phyloP scores from a whole-genome alignment of 352 stramenopile genomes.

The Globisporangium parvum region DNA sequence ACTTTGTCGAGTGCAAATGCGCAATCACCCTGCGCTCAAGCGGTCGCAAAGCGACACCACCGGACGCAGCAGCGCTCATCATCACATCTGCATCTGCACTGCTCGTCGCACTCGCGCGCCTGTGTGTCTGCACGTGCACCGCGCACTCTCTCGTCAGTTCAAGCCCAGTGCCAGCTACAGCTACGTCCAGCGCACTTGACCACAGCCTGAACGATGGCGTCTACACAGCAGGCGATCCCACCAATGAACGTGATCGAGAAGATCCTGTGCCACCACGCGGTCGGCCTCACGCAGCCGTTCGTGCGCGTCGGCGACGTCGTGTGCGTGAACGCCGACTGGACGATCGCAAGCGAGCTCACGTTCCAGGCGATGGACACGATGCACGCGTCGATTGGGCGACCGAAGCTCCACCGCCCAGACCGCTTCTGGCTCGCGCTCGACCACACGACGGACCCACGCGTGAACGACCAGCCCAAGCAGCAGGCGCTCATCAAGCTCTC shows the following conservation, averaged over 20 bases:
- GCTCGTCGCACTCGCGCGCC: too few relatives aligned
- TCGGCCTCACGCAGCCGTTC: conserved; percentile 45
- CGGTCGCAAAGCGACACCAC: too few relatives aligned
- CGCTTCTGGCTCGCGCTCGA: conserved; percentile 85
- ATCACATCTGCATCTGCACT: too few relatives aligned
- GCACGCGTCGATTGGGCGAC: conserved; percentile 79
- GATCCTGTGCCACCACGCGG: conserved; percentile 24
- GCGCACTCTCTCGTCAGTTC: too few relatives aligned
- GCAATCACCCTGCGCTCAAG: too few relatives aligned
- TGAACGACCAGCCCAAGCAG: conserved; percentile 76
- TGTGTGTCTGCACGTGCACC: too few relatives aligned
- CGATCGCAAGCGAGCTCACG: conserved; percentile 80
- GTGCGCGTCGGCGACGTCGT: conserved; percentile 64
- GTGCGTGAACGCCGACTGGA: conserved; percentile 82
- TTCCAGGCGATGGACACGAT: conserved; percentile 89
- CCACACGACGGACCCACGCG: conserved; percentile 77
- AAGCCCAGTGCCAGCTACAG: too few relatives aligned
- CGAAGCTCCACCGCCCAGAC: conserved; percentile 78
- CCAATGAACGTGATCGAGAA: conserved; percentile 44
- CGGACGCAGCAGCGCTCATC: too few relatives aligned
- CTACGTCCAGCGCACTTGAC: neutral
- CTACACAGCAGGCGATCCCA: conserved; percentile 20
- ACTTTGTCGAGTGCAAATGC: too few relatives aligned
- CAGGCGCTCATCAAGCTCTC: conserved; percentile 87
- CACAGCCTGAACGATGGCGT: neutral